A percentile compares a stretch with the other conserved stretches of the same genome.
phyloP scores from a whole-genome alignment of 345 rosid species.

The Angophora floribunda region DNA sequence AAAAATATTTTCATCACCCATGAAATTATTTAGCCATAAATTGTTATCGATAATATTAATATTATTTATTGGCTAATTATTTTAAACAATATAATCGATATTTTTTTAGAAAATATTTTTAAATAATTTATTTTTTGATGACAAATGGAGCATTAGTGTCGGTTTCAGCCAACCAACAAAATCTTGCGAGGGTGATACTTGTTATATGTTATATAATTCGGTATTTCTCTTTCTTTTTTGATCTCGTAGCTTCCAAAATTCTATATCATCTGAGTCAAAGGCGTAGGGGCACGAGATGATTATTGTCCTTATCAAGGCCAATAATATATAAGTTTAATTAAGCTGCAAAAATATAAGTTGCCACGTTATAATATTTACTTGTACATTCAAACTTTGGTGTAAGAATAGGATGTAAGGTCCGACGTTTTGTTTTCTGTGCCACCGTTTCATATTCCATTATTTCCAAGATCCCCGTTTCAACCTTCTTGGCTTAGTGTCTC shows the following conservation, averaged over 20 bases:
- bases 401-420: background rate
- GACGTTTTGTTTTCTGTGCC: background rate
- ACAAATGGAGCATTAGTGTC: background rate
- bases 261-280: background rate
- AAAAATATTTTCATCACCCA: too few species aligned
- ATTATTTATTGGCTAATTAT: too few species aligned
- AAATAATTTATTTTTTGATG: fast-evolving
- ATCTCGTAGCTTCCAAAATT: background rate
- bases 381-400: background rate
- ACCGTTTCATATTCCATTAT: background rate
- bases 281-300: background rate
- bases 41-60: too few species aligned
- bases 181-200: background rate
- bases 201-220: background rate
- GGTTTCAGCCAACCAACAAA: background rate
- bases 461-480: background rate
- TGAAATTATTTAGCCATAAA: background rate
- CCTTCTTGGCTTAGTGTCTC: background rate
- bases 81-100: too few species aligned
- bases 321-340: background rate
- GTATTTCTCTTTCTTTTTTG: background rate
- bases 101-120: too few species aligned
- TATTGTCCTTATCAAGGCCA: background rate
- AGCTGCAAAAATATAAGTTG: background rate
- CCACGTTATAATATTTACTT: background rate